Conservation (phyloP, 108 stramenopile genomes). For the Nitzschia sp. region DNA sequence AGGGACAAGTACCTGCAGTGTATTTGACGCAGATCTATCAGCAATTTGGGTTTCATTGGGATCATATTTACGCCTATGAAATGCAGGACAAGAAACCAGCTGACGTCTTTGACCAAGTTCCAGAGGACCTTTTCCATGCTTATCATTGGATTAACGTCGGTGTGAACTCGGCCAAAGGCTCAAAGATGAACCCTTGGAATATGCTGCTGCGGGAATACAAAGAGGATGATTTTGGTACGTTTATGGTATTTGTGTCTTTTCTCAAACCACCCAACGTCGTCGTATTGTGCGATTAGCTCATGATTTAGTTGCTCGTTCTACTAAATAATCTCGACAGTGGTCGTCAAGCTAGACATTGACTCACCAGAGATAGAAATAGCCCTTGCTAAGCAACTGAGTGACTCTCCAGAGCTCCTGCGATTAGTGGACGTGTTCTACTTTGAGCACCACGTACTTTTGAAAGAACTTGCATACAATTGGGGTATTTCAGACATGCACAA, state of each 20-base stretch:
- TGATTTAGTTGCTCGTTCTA: not conserved
- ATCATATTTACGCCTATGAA: constrained; percentile 1
- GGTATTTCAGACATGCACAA: too few species aligned
- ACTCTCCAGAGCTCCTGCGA: not conserved
- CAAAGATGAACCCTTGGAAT: not conserved
- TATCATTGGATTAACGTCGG: constrained; percentile 5
- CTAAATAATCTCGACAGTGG: not conserved
- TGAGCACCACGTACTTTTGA: constrained; percentile 1
- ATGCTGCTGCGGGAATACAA: not conserved
- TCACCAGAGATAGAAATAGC: not conserved
- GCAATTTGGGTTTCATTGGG: constrained; percentile 12
- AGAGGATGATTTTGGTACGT: constrained; percentile 6
- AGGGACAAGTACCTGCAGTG: not conserved
- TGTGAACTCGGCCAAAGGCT: not conserved
- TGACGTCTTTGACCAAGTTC: not conserved
- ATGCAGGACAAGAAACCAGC: not conserved
- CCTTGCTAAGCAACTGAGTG: not conserved
- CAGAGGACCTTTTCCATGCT: not conserved
- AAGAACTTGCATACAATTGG: not conserved
- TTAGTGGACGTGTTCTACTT: not conserved
- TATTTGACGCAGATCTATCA: not conserved
- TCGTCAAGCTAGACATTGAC: constrained; percentile 1
- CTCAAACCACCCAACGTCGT: too few species aligned
- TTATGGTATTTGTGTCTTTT: not conserved
- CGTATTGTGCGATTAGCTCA: too few species aligned